Evolutionary conservation across 768 basidiomycete genomes (phyloP).

Genomic region (Mycena filopes): DNA sequence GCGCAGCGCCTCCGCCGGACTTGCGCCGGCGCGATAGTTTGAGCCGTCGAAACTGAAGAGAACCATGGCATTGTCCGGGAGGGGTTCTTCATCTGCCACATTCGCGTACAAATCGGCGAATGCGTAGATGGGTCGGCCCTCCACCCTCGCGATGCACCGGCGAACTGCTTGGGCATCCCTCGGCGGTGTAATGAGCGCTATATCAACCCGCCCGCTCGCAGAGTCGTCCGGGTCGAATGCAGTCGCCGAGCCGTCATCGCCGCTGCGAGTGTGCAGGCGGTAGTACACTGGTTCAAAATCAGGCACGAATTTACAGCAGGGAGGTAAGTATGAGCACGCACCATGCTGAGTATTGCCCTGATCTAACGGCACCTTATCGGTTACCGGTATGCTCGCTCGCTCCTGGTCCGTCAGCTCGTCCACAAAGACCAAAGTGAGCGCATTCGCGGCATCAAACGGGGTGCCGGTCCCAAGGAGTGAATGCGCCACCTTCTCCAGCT

Average conservation of each 20-base stretch:
- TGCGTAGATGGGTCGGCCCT: constrained; percentile 3
- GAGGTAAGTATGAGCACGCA: not conserved
- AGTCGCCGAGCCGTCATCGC: not conserved
- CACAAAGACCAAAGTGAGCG: constrained; percentile 2
- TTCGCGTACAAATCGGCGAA: constrained; percentile 7
- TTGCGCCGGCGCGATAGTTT: not conserved
- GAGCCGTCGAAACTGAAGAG: not conserved
- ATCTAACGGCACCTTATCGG: no score
- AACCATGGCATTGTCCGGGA: not conserved
- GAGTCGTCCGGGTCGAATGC: constrained; percentile 6
- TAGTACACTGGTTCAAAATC: constrained; percentile 4
- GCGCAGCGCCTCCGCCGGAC: not conserved
- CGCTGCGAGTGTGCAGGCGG: constrained; percentile 1
- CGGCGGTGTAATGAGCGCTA: not conserved
- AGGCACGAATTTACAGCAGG: not conserved
- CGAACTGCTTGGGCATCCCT: not conserved
- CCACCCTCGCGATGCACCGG: constrained; percentile 12
- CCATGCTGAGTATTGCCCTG: not conserved
- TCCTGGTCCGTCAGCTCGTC: not conserved
- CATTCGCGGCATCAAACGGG: not conserved
- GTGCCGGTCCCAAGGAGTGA: not conserved
- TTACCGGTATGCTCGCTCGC: not conserved
- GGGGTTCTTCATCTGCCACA: not conserved
- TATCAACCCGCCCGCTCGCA: constrained; percentile 1
- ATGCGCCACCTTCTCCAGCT: not conserved